These are phyloP conservation scores for Magnolia kwangsiensis DNA, from an alignment of 164 flowering plant genomes.

Conservation along the genomic window DNA sequence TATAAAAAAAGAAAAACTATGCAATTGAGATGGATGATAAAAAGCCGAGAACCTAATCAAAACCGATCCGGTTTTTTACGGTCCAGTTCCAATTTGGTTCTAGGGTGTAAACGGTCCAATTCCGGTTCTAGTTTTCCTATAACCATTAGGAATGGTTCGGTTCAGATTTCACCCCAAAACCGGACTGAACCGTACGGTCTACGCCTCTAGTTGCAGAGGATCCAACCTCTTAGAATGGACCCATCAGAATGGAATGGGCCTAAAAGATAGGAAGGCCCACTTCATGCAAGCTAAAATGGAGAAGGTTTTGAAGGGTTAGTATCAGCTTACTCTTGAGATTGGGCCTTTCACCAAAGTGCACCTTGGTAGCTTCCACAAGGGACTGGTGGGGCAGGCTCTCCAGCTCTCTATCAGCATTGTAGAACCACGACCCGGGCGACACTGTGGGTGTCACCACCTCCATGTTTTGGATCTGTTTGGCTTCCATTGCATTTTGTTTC, in stretches of 20 bases:
- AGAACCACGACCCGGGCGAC: constrained; percentile 1
- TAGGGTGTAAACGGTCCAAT: no score
- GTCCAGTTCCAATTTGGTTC: no score
- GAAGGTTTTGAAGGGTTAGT: neutral
- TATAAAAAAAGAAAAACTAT: no score
- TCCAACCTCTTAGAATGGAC: neutral
- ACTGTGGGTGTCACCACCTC: constrained; percentile 21
- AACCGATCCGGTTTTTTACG: no score
- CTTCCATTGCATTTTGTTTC: constrained; percentile 38
- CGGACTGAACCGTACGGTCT: no score
- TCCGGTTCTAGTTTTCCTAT: no score
- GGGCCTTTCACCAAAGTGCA: constrained; percentile 67
- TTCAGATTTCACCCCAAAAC: no score
- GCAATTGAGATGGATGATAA: no score
- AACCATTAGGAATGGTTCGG: no score
- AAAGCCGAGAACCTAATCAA: no score
- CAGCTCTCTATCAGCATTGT: constrained; percentile 45
- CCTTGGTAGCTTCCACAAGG: constrained; percentile 44
- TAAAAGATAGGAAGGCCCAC: neutral
- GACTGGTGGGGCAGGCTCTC: constrained; percentile 62
- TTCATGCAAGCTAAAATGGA: no score
- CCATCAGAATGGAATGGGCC: neutral
- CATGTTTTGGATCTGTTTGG: constrained; percentile 33
- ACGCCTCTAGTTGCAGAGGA: neutral
- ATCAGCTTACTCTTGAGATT: constrained; percentile 40